Evolutionary conservation across 306 rosid species (phyloP), one percentile per base, ranked within the genome.

Genomic region (Heteromeles arbutifolia): DNA sequence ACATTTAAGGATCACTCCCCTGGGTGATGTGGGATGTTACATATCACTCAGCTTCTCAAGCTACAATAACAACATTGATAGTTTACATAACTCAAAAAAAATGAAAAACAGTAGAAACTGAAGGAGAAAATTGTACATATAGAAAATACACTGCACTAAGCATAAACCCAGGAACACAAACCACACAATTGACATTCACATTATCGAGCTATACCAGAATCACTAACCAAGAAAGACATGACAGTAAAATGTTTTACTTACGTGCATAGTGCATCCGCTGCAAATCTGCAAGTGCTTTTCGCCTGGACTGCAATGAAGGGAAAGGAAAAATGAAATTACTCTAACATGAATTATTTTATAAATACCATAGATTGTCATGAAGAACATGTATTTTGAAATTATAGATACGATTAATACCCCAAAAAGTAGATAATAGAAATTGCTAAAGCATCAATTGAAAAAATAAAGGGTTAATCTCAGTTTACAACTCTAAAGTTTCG

Each of bases 181-280:
- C 41, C 22, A 63, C 66, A 39, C 57, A 39, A 39, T 32, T 32
- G 58, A 65, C 50, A 66, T 24, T 11, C 6, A 45, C 52, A 13
- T 45, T 4, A 45, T 3, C 4, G 18, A 45, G 52, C 52, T 14
- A 45, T 45, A 45, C 18, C 52, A 14, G 18, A 45, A 45, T 45
- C 52, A 45, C 18, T 14, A 45, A 45, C 73, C 11, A 39, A 32
- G 52, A 75, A 53, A 50, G 61, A 26, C 19, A 43, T 72, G 34
- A 63, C 31, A 3, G 13, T 58, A 54, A 68, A 31, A 32, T 19
- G 39, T 28, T 63, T 69, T 45, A 81, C 97, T 83, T 84, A 91
- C 98, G 77, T 91, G 86, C 66, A 91, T 92, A 66, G 84, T 93
- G 98, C 98, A 91, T 91, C 79, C 88, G 98, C 71, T 86, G 92